Percentiles rank a stretch among this genome's conserved stretches.
Evolutionary conservation across 1,284 basidiomycete genomes (phyloP).

Genomic region (Ustilago shanxiensis): DNA sequence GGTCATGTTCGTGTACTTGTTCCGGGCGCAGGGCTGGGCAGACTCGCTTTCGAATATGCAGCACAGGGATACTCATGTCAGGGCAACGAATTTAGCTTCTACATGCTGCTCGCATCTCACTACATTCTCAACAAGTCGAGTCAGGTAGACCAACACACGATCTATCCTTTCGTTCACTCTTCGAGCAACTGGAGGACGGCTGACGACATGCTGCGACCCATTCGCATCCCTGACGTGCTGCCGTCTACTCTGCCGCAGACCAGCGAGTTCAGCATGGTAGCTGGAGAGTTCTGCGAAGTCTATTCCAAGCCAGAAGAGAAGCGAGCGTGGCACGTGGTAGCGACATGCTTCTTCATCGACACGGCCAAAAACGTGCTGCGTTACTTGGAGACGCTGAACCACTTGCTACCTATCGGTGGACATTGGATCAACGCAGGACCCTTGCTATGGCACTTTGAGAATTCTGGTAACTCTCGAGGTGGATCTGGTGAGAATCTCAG

Average conservation of each 20-base stretch:
- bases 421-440: conserved; percentile 76
- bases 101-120: conserved; percentile 68
- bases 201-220: conserved; percentile 57
- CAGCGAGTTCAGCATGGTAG: conserved; percentile 68
- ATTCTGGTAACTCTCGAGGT: conserved; percentile 73
- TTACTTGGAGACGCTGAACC: conserved; percentile 68
- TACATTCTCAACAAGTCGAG: conserved; percentile 67
- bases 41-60: conserved; percentile 66
- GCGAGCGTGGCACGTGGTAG: conserved; percentile 85
- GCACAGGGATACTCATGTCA: conserved; percentile 60
- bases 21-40: conserved; percentile 66
- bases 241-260: conserved; percentile 55
- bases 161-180: conserved; percentile 67
- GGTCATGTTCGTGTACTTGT: conserved; percentile 58
- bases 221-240: conserved; percentile 65
- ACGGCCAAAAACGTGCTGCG: conserved; percentile 74
- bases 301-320: conserved; percentile 74
- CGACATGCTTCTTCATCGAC: conserved; percentile 98
- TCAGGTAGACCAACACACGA: conserved; percentile 44
- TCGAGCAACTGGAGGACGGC: conserved; percentile 64
- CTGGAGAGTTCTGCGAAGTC: conserved; percentile 67
- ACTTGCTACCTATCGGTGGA: conserved; percentile 62
- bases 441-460: conserved; percentile 95
- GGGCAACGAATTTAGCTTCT: conserved; percentile 69
- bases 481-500: conserved; percentile 44